Evolutionary conservation across 2,329 filamentous ascomycete genomes (phyloP).

Genomic region (Alternaria solani): DNA sequence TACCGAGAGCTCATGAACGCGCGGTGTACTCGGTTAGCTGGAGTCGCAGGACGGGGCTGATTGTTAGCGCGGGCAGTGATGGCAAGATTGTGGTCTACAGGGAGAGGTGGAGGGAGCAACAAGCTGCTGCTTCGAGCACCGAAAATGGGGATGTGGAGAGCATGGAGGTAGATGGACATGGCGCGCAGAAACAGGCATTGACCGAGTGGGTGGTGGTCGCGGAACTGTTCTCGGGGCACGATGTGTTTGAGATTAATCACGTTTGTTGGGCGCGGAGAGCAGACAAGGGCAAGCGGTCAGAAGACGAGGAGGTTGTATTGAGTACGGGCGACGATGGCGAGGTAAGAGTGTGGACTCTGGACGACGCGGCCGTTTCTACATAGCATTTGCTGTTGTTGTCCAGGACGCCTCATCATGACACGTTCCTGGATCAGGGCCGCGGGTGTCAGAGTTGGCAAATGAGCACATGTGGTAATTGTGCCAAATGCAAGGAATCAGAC

Average conservation of each 20-base stretch:
- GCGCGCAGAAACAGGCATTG: conserved; percentile 24
- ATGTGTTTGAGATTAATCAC: conserved; percentile 94
- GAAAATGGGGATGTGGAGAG: conserved; percentile 13
- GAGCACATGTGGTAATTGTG: conserved; percentile 3
- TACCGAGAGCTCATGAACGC: conserved; percentile 79
- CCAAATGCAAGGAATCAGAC: conserved; percentile 23
- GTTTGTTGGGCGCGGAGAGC: conserved; percentile 84
- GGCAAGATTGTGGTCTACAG: conserved; percentile 38
- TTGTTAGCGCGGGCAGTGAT: conserved; percentile 91
- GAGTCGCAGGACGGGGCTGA: conserved; percentile 77
- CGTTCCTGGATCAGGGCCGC: not conserved
- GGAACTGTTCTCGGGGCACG: conserved; percentile 77
- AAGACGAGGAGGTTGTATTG: conserved; percentile 82
- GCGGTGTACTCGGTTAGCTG: conserved; percentile 86
- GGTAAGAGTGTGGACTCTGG: conserved; percentile 78
- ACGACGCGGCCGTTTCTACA: conserved; percentile 8
- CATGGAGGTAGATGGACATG: conserved; percentile 22
- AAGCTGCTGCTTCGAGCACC: conserved; percentile 35
- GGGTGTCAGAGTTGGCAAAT: not conserved
- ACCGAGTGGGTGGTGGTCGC: conserved; percentile 77
- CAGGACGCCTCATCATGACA: not conserved
- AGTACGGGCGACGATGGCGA: conserved; percentile 93
- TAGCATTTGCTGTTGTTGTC: no score
- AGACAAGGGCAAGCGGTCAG: conserved; percentile 68
- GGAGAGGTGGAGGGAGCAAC: conserved; percentile 23